Percentiles rank a stretch among this genome's conserved stretches.
phyloP scores from a whole-genome alignment of 139 green algal genomes.

The Micractinium conductrix region DNA sequence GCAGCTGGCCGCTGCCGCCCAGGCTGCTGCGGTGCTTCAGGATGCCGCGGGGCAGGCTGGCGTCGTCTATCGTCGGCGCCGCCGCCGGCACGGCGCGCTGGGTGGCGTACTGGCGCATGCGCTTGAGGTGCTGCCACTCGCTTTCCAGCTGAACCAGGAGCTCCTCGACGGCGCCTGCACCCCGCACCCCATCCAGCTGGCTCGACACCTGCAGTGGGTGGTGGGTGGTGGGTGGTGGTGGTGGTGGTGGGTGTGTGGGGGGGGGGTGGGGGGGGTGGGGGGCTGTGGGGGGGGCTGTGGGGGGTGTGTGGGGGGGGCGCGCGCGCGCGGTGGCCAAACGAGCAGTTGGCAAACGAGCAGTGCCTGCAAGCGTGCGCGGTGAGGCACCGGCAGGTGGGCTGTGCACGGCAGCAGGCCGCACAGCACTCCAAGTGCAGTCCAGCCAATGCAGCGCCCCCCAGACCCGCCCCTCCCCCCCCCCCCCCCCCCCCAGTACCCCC shows the following conservation, averaged over 20 bases:
- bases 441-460: no score
- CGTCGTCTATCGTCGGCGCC: neutral
- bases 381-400: neutral
- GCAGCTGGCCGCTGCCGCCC: neutral
- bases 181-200: neutral
- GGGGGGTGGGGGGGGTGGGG: neutral
- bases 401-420: neutral
- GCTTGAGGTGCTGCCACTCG: constrained; percentile 52
- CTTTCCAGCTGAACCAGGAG: constrained; percentile 25
- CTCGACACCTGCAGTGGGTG: neutral
- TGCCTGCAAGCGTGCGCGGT: neutral
- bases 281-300: neutral
- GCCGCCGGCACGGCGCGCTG: neutral
- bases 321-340: no score
- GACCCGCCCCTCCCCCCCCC: no score
- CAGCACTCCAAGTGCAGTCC: no score
- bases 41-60: constrained; percentile 29
- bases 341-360: no score
- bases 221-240: no score
- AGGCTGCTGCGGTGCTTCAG: constrained; percentile 35
- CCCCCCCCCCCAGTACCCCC: neutral
- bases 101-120: constrained; percentile 34
- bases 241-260: no score
- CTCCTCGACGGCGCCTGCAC: constrained; percentile 15
- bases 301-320: no score